Evolutionary conservation across 768 basidiomycete species (phyloP), one percentile per base, ranked within the genome.

Genomic region (Tulasnella sp.): DNA sequence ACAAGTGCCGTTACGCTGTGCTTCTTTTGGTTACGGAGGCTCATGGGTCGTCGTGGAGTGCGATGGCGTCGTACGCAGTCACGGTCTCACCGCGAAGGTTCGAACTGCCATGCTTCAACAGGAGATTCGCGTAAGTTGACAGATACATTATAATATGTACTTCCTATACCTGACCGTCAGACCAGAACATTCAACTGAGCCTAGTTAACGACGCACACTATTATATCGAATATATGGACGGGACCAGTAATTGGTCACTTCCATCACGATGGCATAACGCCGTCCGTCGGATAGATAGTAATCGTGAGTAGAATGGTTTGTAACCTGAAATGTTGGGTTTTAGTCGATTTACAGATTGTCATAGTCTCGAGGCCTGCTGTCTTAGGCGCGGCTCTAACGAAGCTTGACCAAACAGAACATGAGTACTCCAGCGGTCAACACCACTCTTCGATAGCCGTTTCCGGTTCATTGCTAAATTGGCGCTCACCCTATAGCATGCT

Each of bases 161-260:
- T 2, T 23, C 3, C 10, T 5, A 24, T 23, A 41, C 19, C 2
- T 42, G 24, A 53, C 51, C 4, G 32, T 53, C 34, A 38, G 19
- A 13, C 42, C 32, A 53, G 52, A 32, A 53, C n/a, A 41, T 53
- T 21, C 32, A 32, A 19, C 32, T 53, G 3, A 53, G 52, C 32
- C 42, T 23, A 41, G 52, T 53, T 4, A 32, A 53, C 32, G 29
- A 27, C 9, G 42, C 15, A 1, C 52, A 53, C 23, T 53, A 38
- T 41, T 53, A 53, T 41, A 41, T 53, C 52, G 52, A 53, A 26
- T 53, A 53, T 21, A 53, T 53, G 52, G 52, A 53, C 52, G 32
- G 42, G 15, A 53, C 52, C 15, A 53, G 27, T 34, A 34, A 53
- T 32, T 53, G 52, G 52, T 17, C 52, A 13, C 26, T 53, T 19